Percentiles rank a stretch among this genome's conserved stretches.
Evolutionary conservation across 1,284 basidiomycete genomes (phyloP).

Genomic region (Melanopsichium pennsylvanicum): DNA sequence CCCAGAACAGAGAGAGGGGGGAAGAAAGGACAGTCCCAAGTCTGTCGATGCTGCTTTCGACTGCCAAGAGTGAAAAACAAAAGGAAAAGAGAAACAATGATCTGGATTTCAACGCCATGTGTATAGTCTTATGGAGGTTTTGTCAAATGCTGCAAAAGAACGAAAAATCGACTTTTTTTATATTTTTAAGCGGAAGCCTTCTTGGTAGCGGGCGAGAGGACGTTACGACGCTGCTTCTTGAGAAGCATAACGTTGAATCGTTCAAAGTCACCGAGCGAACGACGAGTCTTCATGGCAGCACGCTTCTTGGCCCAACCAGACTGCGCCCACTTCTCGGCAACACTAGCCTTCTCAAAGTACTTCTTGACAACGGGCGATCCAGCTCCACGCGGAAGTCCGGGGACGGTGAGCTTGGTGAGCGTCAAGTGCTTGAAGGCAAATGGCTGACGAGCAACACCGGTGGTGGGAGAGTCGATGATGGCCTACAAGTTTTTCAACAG

Average conservation of each 20-base stretch:
- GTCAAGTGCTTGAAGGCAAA: slow-evolving; percentile 91
- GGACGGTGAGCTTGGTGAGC: slow-evolving; percentile 86
- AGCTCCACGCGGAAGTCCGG: slow-evolving; percentile 85
- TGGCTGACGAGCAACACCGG: slow-evolving; percentile 88
- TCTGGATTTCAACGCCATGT: too few species aligned
- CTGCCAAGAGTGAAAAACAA: too few species aligned
- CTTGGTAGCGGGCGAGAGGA: slow-evolving; percentile 60
- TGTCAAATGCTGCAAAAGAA: slow-evolving; percentile 38
- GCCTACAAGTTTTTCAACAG: slow-evolving; percentile 72
- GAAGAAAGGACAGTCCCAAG: too few species aligned
- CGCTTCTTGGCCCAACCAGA: slow-evolving; percentile 92
- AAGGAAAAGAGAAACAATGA: too few species aligned
- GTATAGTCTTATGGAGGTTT: too few species aligned
- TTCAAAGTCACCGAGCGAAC: slow-evolving; percentile 87
- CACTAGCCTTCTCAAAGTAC: slow-evolving; percentile 81
- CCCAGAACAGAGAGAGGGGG: too few species aligned
- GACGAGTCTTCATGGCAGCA: slow-evolving; percentile 78
- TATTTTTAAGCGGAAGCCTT: slow-evolving; percentile 62
- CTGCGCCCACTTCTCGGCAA: slow-evolving; percentile 77
- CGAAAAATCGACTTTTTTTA: too few species aligned
- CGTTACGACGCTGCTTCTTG: slow-evolving; percentile 70
- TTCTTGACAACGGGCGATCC: slow-evolving; percentile 84
- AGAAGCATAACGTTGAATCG: slow-evolving; percentile 74
- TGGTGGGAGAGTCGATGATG: slow-evolving; percentile 90
- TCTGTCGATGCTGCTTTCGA: too few species aligned